These are phyloP conservation scores for Lobulomyces angularis DNA, from an alignment of 192 early-diverging fungal genomes.

Conservation along the genomic window DNA sequence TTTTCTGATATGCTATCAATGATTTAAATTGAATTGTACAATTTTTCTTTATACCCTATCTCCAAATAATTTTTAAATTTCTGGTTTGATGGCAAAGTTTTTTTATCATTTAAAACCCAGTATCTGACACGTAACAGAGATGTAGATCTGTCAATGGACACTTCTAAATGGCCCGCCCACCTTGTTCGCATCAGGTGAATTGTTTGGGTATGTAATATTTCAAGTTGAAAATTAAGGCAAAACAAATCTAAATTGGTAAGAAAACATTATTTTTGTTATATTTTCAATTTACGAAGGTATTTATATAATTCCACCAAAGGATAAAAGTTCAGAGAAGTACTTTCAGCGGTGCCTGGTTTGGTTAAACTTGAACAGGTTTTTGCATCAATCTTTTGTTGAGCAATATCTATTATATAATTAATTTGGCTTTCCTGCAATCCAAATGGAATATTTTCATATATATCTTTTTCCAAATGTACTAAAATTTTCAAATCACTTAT, in stretches of 20 bases:
- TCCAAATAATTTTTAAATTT: no score
- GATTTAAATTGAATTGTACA: no score
- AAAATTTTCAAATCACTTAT: constrained; percentile 58
- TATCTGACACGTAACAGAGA: no score
- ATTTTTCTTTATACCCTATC: no score
- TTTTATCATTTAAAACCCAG: no score
- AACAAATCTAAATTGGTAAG: constrained; percentile 5
- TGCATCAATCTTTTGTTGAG: constrained; percentile 32
- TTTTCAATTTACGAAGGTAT: constrained; percentile 56
- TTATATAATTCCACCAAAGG: constrained; percentile 63
- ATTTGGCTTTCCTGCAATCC: constrained; percentile 39
- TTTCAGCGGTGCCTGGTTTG: neutral
- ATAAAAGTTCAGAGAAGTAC: constrained; percentile 19
- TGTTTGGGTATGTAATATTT: neutral
- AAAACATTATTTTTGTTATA: constrained; percentile 57
- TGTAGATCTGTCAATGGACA: no score
- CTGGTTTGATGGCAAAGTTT: no score
- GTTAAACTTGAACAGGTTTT: constrained; percentile 1
- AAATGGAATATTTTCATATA: constrained; percentile 19
- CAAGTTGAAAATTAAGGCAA: neutral
- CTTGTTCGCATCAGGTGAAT: constrained; percentile 13
- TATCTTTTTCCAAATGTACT: constrained; percentile 34
- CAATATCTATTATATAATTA: constrained; percentile 25
- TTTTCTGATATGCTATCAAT: no score
- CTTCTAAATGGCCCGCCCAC: no score